Conservation (phyloP, 176 grass and related monocot genomes). For the Eleusine indica region DNA sequence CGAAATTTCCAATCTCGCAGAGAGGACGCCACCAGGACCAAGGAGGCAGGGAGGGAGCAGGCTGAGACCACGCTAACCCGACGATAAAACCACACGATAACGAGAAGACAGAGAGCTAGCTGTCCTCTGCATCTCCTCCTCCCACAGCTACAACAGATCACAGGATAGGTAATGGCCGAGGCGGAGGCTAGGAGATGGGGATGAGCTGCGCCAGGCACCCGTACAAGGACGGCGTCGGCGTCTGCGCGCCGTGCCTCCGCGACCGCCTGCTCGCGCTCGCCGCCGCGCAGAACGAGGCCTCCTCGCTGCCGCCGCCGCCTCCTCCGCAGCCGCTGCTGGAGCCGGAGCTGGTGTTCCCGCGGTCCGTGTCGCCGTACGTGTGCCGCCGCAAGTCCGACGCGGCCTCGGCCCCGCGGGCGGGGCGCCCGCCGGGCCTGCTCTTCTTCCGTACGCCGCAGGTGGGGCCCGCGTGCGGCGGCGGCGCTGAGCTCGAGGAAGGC, state of each 20-base stretch:
- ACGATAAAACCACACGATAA: neutral
- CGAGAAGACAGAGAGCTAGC: neutral
- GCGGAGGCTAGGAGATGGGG: neutral
- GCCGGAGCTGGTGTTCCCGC: conserved; percentile 29
- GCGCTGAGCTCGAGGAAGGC: conserved; percentile 42
- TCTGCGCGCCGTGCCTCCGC: conserved; percentile 90
- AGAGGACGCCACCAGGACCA: neutral
- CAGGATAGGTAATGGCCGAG: conserved; percentile 6
- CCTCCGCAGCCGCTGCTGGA: neutral
- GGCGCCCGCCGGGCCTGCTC: conserved; percentile 40
- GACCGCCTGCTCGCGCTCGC: conserved; percentile 74
- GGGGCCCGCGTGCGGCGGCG: conserved; percentile 38
- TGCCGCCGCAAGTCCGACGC: conserved; percentile 50
- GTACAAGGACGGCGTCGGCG: conserved; percentile 62
- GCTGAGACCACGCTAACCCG: neutral
- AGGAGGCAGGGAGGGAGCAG: neutral
- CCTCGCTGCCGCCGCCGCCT: conserved; percentile 27
- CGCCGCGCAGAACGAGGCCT: conserved; percentile 65
- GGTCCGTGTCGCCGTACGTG: conserved; percentile 63
- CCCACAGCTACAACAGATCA: neutral
- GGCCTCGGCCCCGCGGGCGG: conserved; percentile 6
- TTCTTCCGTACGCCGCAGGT: conserved; percentile 85
- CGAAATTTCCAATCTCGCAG: conserved; percentile 1
- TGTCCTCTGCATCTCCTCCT: neutral
- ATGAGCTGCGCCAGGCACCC: conserved; percentile 92